phyloP scores from a whole-genome alignment of 1,284 basidiomycete genomes.

The Leccinum pallidistipes region DNA sequence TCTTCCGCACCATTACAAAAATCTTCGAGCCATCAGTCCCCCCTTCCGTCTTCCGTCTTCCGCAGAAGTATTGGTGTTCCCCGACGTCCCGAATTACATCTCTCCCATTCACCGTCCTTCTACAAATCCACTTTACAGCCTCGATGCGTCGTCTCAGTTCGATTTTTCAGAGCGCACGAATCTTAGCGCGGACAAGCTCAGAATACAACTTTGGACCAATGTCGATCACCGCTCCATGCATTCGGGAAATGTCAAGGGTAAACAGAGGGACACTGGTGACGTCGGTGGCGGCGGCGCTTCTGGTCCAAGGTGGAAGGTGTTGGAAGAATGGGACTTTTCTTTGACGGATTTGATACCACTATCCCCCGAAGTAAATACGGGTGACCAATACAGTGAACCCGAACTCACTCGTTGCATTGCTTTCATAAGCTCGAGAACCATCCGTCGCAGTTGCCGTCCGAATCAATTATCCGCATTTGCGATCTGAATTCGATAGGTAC shows the following conservation, averaged over 20 bases:
- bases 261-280: conserved; percentile 41
- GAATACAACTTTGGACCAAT: conserved; percentile 62
- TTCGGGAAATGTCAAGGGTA: conserved; percentile 39
- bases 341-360: conserved; percentile 61
- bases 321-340: conserved; percentile 70
- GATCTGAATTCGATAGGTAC: conserved; percentile 42
- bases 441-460: conserved; percentile 55
- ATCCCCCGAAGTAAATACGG: conserved; percentile 57
- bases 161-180: conserved; percentile 52
- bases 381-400: conserved; percentile 6
- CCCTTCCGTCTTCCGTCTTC: conserved; percentile 28
- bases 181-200: conserved; percentile 47
- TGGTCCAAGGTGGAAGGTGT: conserved; percentile 54
- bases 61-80: conserved; percentile 16
- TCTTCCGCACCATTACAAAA: conserved; percentile 27
- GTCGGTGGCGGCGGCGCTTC: conserved; percentile 1
- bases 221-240: conserved; percentile 14
- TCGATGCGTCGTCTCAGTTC: conserved; percentile 47
- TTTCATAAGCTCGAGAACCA: conserved; percentile 43
- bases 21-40: conserved; percentile 22
- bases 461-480: not conserved
- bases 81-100: conserved; percentile 57
- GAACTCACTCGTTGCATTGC: conserved; percentile 8
- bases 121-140: conserved; percentile 70
- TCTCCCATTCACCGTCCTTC: conserved; percentile 72